These are phyloP conservation scores for Tolypocladium sp. DNA, from an alignment of 2,329 filamentous ascomycete species.

Conservation along the genomic window DNA sequence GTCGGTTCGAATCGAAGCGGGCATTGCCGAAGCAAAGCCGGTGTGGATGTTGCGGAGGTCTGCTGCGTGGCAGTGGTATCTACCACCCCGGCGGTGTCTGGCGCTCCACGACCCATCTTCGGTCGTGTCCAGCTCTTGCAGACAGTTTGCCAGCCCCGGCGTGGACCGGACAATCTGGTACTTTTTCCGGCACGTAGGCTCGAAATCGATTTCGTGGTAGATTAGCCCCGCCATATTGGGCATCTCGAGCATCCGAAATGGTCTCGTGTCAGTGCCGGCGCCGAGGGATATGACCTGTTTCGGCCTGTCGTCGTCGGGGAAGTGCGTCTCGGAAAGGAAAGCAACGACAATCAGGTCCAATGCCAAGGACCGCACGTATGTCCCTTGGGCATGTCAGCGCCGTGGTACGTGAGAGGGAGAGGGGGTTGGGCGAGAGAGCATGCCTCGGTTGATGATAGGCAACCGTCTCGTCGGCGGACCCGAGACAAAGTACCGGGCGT, in stretches of 20 bases:
- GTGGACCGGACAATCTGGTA: conserved; percentile 42
- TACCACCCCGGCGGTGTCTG: conserved; percentile 26
- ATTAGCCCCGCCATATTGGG: conserved; percentile 36
- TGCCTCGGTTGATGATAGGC: conserved; percentile 92
- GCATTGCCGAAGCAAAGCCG: conserved; percentile 1
- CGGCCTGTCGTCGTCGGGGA: conserved; percentile 13
- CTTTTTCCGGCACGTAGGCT: conserved; percentile 61
- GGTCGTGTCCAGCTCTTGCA: conserved; percentile 22
- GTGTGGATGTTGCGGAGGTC: conserved; percentile 56
- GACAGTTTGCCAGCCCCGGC: conserved; percentile 26
- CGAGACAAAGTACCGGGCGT: conserved; percentile 61
- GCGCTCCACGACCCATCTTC: conserved; percentile 32
- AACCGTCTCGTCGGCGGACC: conserved; percentile 53
- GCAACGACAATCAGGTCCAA: conserved; percentile 67
- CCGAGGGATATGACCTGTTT: conserved; percentile 87
- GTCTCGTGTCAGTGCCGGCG: conserved; percentile 86
- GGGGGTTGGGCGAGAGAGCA: conserved; percentile 8
- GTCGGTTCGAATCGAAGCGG: conserved; percentile 33
- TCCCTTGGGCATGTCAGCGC: conserved; percentile 45
- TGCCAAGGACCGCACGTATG: conserved; percentile 81
- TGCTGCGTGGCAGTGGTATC: conserved; percentile 52
- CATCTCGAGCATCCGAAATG: conserved; percentile 60
- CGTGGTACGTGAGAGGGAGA: not conserved
- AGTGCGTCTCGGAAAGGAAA: conserved; percentile 48
- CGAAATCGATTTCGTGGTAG: conserved; percentile 93